These are phyloP conservation scores for Pyrenopolyporus hunteri DNA, from an alignment of 495 filamentous ascomycete species.

Conservation along the genomic window DNA sequence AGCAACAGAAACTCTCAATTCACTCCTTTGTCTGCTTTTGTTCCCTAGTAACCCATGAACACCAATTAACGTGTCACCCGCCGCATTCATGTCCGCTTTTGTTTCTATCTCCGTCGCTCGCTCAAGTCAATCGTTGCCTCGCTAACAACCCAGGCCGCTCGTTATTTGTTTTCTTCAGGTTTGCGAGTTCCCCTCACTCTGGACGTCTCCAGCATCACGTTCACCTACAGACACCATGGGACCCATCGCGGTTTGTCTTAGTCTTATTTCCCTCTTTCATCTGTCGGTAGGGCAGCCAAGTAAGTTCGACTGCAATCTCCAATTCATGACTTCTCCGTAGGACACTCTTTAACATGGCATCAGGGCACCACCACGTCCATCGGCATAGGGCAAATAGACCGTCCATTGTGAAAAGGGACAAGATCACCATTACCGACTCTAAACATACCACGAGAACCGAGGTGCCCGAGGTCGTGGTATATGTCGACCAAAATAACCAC, in stretches of 20 bases:
- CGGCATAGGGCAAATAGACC: constrained; percentile 29
- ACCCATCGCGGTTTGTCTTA: constrained; percentile 20
- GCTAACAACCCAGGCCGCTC: constrained; percentile 25
- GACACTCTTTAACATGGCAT: constrained; percentile 9
- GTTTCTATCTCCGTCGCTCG: constrained; percentile 25
- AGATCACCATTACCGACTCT: constrained; percentile 37
- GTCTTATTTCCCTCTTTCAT: constrained; percentile 32
- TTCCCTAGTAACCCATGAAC: constrained; percentile 21
- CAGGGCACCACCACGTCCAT: constrained; percentile 36
- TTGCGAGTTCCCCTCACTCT: constrained; percentile 5
- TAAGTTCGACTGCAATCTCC: constrained; percentile 27
- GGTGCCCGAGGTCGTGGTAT: constrained; percentile 62
- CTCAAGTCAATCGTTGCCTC: constrained; percentile 17
- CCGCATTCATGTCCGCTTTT: constrained; percentile 23
- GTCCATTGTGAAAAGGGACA: constrained; percentile 19
- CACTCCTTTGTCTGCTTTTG: constrained; percentile 31
- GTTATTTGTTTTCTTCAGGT: constrained; percentile 19
- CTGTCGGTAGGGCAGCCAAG: constrained; percentile 40
- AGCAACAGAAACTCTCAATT: constrained; percentile 3
- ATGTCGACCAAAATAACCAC: constrained; percentile 67
- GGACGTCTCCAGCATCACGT: constrained; percentile 4
- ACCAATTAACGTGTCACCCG: constrained; percentile 14
- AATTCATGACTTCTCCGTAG: not conserved
- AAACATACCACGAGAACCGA: constrained; percentile 22
- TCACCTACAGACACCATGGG: constrained; percentile 32